These are phyloP conservation scores for Lachnellula subtilissima DNA, from an alignment of 2,329 filamentous ascomycete genomes.

Conservation along the genomic window DNA sequence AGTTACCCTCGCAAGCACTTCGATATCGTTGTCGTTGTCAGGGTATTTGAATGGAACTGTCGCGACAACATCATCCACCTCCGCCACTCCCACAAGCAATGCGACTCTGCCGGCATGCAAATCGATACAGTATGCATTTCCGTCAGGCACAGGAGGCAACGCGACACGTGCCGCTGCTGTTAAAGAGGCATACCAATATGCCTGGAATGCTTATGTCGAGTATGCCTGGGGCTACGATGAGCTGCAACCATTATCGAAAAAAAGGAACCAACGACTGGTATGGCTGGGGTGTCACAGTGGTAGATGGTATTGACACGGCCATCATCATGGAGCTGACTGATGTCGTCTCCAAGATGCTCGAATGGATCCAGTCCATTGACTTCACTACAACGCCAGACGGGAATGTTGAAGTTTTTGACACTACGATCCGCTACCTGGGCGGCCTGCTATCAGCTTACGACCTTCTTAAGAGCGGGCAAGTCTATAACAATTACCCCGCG, in stretches of 20 bases:
- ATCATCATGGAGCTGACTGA: slow-evolving; percentile 76
- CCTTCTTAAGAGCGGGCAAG: slow-evolving; percentile 58
- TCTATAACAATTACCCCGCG: slow-evolving; percentile 36
- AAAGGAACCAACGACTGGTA: slow-evolving; percentile 72
- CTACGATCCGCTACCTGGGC: slow-evolving; percentile 21
- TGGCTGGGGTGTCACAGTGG: slow-evolving; percentile 80
- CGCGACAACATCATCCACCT: background rate
- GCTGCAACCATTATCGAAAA: slow-evolving; percentile 63
- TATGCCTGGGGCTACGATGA: slow-evolving; percentile 84
- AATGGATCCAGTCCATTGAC: slow-evolving; percentile 44
- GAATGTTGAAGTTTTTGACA: slow-evolving; percentile 20
- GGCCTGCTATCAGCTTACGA: slow-evolving; percentile 37
- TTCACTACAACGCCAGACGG: slow-evolving; percentile 15
- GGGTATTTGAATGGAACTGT: background rate
- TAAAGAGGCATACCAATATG: slow-evolving; percentile 15
- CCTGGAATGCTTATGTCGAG: slow-evolving; percentile 72
- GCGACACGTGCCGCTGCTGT: slow-evolving; percentile 5
- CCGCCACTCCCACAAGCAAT: background rate
- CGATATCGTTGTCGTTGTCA: background rate
- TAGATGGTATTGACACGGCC: slow-evolving; percentile 74
- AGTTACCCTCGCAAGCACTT: background rate
- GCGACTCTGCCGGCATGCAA: background rate
- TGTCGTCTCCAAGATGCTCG: slow-evolving; percentile 72
- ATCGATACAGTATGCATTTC: slow-evolving; percentile 1
- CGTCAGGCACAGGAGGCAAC: slow-evolving; percentile 1